These are phyloP conservation scores for Trichoderma guizhouense DNA, from an alignment of 2,329 filamentous ascomycete species.

Conservation along the genomic window DNA sequence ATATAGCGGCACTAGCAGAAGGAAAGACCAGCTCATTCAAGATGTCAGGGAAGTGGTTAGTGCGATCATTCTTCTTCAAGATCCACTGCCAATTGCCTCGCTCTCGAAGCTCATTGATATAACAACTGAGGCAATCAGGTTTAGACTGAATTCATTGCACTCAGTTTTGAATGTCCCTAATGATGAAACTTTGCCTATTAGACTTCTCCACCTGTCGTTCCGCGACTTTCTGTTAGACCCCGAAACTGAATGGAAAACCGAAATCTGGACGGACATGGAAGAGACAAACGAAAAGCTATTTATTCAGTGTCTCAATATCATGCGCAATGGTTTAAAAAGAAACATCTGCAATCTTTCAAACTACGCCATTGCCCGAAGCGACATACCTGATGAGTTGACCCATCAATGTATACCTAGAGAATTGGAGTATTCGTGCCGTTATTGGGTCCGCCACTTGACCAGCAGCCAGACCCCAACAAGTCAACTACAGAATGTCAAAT, in stretches of 20 bases:
- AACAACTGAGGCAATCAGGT: not conserved
- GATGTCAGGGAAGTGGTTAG: not conserved
- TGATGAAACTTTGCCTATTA: not conserved
- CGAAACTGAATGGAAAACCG: fast-evolving
- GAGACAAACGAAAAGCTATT: fast-evolving
- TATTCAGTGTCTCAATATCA: not conserved
- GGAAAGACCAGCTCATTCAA: not conserved
- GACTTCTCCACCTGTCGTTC: not conserved
- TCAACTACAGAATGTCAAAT: too few species aligned
- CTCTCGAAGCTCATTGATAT: not conserved
- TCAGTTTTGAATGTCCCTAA: not conserved
- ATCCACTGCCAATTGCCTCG: fast-evolving
- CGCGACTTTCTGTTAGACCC: not conserved
- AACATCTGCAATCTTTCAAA: not conserved
- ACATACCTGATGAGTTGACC: fast-evolving
- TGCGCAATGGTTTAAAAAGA: fast-evolving
- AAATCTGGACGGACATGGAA: not conserved
- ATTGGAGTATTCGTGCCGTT: not conserved
- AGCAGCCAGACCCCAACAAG: too few species aligned
- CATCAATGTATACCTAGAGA: fast-evolving
- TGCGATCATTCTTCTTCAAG: not conserved
- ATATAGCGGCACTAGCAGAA: not conserved
- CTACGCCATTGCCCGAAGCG: fast-evolving
- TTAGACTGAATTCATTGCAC: not conserved
- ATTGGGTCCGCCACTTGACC: too few species aligned